A percentile compares a stretch with the other conserved stretches of the same genome.
These are phyloP conservation scores for Oropetium thomaeum DNA, from an alignment of 176 grass and related monocot species.

Conservation along the genomic window DNA sequence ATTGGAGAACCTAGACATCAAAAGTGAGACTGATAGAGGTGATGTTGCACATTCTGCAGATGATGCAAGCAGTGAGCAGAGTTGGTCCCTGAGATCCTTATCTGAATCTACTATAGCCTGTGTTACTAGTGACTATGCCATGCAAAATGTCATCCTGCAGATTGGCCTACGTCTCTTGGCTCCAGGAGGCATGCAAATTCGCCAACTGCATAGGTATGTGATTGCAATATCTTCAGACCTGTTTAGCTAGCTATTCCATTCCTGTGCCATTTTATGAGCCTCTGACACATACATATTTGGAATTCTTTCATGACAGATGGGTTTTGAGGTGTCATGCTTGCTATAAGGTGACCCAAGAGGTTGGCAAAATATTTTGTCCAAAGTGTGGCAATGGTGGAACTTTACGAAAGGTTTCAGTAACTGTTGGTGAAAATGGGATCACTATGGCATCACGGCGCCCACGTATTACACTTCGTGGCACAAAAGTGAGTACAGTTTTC, in stretches of 20 bases:
- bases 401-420: constrained; percentile 90
- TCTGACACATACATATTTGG: neutral
- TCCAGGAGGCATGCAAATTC: constrained; percentile 93
- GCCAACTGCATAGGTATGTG: constrained; percentile 75
- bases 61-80: constrained; percentile 78
- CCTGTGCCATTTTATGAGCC: neutral
- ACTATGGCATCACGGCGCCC: constrained; percentile 80
- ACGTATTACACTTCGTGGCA: constrained; percentile 79
- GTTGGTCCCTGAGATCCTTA: constrained; percentile 80
- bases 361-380: constrained; percentile 95
- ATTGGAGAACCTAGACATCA: constrained; percentile 54
- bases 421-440: constrained; percentile 89
- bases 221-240: neutral
- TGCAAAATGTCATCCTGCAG: constrained; percentile 98
- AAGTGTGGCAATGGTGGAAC: constrained; percentile 98
- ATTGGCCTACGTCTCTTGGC: constrained; percentile 90
- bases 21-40: constrained; percentile 42
- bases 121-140: constrained; percentile 87
- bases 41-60: constrained; percentile 39
- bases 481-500: constrained; percentile 62
- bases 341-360: constrained; percentile 92
- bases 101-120: constrained; percentile 93
- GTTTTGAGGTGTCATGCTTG: constrained; percentile 99
- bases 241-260: neutral
- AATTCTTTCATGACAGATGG: constrained; percentile 60